Percentiles rank a stretch among this genome's conserved stretches.
phyloP scores from a whole-genome alignment of 1,139 yeast species.

The Lodderomyces metapsilosis region DNA sequence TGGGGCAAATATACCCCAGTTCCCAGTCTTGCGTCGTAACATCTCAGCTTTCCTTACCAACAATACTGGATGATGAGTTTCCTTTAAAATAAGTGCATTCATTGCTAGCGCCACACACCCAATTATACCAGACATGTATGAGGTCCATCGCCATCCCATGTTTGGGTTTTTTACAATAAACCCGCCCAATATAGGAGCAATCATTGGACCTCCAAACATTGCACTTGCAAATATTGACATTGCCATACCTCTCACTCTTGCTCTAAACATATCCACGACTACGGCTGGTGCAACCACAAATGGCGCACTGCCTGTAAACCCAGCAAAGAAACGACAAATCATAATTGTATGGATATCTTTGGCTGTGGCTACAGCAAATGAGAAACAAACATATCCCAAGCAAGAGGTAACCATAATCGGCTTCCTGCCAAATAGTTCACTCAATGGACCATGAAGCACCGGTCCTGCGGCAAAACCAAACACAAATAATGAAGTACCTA shows the following conservation, averaged over 20 bases:
- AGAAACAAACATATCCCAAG: slow-evolving; percentile 33
- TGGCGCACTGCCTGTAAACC: slow-evolving; percentile 43
- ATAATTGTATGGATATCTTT: slow-evolving; percentile 38
- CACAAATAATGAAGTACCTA: slow-evolving; percentile 41
- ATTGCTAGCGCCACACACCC: slow-evolving; percentile 32
- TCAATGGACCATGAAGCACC: slow-evolving; percentile 40
- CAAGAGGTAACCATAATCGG: slow-evolving; percentile 27
- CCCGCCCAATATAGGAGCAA: slow-evolving; percentile 41
- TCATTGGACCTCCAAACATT: slow-evolving; percentile 46
- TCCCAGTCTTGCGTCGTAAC: slow-evolving; percentile 54
- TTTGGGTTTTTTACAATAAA: slow-evolving; percentile 29
- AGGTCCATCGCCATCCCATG: slow-evolving; percentile 60
- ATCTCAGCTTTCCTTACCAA: slow-evolving; percentile 59
- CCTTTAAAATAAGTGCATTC: slow-evolving; percentile 36
- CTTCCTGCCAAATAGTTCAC: slow-evolving; percentile 41
- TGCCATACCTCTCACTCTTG: slow-evolving; percentile 36
- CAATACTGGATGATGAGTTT: slow-evolving; percentile 51
- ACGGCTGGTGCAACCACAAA: slow-evolving; percentile 44
- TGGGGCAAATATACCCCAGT: slow-evolving; percentile 83
- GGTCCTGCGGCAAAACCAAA: slow-evolving; percentile 48
- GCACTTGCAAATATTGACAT: slow-evolving; percentile 32
- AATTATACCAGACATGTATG: slow-evolving; percentile 52
- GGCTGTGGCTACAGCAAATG: slow-evolving; percentile 40
- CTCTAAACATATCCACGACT: slow-evolving; percentile 38
- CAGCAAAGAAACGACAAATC: slow-evolving; percentile 42